phyloP scores from a whole-genome alignment of 2,329 filamentous ascomycete species.

The Microdochium bolleyi region DNA sequence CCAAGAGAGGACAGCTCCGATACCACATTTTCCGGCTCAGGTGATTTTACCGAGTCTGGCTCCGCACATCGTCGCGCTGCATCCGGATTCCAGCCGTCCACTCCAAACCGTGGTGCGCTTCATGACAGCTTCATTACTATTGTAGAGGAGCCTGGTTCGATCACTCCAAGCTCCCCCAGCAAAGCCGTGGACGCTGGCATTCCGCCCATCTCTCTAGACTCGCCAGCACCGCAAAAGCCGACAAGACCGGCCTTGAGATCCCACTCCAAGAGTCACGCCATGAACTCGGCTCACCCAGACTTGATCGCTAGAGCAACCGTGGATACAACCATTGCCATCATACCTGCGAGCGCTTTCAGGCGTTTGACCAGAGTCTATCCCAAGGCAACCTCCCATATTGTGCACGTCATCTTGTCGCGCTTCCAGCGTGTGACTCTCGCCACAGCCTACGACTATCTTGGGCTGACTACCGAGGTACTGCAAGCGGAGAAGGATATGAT shows the following conservation, averaged over 20 bases:
- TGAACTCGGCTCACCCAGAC: constrained; percentile 85
- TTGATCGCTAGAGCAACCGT: constrained; percentile 94
- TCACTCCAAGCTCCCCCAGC: not conserved
- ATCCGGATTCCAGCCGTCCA: constrained; percentile 6
- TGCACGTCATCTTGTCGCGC: constrained; percentile 92
- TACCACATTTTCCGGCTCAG: constrained; percentile 16
- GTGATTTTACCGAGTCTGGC: constrained; percentile 3
- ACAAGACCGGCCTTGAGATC: constrained; percentile 14
- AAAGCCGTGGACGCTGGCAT: constrained; percentile 28
- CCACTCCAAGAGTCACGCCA: constrained; percentile 32
- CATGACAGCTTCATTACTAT: not conserved
- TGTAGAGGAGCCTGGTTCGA: not conserved
- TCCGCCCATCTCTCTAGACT: constrained; percentile 68
- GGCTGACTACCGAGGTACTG: constrained; percentile 82
- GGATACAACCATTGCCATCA: constrained; percentile 97
- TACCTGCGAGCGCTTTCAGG: constrained; percentile 91
- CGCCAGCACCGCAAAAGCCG: constrained; percentile 20
- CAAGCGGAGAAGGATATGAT: constrained; percentile 92
- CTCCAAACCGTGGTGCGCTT: constrained; percentile 16
- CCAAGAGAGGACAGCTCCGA: constrained; percentile 52
- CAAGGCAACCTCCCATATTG: constrained; percentile 92
- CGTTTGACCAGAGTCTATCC: constrained; percentile 90
- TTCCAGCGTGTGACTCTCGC: constrained; percentile 91
- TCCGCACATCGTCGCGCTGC: constrained; percentile 7
- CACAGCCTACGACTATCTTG: constrained; percentile 90